These are phyloP conservation scores for Pichia cephalocereana DNA, from an alignment of 805 yeast genomes.

Conservation along the genomic window DNA sequence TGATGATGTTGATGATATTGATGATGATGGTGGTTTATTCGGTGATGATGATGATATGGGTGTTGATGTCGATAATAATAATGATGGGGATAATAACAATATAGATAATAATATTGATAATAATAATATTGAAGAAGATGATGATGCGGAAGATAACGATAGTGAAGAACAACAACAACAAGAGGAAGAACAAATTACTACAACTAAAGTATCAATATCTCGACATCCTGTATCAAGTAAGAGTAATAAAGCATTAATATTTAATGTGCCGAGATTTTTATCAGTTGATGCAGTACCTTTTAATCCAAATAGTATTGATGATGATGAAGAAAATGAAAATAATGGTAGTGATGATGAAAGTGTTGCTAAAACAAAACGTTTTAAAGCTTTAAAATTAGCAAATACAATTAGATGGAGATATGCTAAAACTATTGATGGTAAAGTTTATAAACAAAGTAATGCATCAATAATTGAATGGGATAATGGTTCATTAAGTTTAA, in stretches of 20 bases:
- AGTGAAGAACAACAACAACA: neutral
- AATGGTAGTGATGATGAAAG: neutral
- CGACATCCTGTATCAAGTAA: conserved; percentile 16
- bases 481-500: conserved; percentile 81
- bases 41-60: conserved; percentile 9
- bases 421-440: conserved; percentile 60
- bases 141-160: conserved; percentile 17
- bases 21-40: neutral
- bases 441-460: conserved; percentile 77
- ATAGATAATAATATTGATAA: conserved; percentile 20
- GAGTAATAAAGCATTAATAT: conserved; percentile 26
- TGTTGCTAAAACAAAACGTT: conserved; percentile 13
- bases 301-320: conserved; percentile 39
- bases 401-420: conserved; percentile 95
- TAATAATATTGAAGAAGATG: conserved; percentile 27
- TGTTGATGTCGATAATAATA: conserved; percentile 16
- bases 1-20: conserved; percentile 2
- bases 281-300: conserved; percentile 81
- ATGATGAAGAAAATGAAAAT: neutral
- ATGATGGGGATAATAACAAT: conserved; percentile 20
- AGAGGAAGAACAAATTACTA: neutral
- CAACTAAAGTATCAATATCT: neutral
- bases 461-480: conserved; percentile 90
- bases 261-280: conserved; percentile 76
- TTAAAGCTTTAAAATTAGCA: conserved; percentile 23